phyloP scores from a whole-genome alignment of 352 stramenopile genomes.

The Pythium pyrilobum region DNA sequence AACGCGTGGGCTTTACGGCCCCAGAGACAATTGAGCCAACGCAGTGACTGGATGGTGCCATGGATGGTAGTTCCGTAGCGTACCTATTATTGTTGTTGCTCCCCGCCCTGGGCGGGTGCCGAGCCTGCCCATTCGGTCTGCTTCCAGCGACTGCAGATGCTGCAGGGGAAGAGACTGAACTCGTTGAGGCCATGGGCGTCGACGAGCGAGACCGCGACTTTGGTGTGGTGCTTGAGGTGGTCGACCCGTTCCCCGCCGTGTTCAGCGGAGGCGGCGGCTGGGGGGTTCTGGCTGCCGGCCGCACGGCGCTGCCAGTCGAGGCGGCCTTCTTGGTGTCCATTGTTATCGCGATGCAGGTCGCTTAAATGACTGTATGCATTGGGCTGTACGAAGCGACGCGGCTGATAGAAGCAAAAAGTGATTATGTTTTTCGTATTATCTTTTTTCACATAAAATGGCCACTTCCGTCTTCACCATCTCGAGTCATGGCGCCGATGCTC shows the following conservation, averaged over 20 bases:
- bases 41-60: neutral
- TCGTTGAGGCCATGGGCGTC: neutral
- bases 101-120: no score
- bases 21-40: neutral
- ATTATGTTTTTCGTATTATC: no score
- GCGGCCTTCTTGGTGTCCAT: neutral
- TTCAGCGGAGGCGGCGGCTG: constrained; percentile 7
- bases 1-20: constrained; percentile 3
- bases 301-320: no score
- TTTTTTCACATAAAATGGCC: no score
- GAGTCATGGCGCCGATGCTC: neutral
- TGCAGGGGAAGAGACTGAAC: no score
- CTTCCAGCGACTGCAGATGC: no score
- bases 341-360: no score
- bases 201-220: constrained; percentile 6
- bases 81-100: neutral
- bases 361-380: no score
- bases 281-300: neutral
- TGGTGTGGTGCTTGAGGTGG: neutral
- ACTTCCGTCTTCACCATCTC: no score
- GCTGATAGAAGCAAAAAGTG: neutral
- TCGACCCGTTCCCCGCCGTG: neutral
- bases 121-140: no score
- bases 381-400: no score
- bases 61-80: neutral